These are phyloP conservation scores for Lachnellula suecica DNA, from an alignment of 2,329 filamentous ascomycete species.

Conservation along the genomic window DNA sequence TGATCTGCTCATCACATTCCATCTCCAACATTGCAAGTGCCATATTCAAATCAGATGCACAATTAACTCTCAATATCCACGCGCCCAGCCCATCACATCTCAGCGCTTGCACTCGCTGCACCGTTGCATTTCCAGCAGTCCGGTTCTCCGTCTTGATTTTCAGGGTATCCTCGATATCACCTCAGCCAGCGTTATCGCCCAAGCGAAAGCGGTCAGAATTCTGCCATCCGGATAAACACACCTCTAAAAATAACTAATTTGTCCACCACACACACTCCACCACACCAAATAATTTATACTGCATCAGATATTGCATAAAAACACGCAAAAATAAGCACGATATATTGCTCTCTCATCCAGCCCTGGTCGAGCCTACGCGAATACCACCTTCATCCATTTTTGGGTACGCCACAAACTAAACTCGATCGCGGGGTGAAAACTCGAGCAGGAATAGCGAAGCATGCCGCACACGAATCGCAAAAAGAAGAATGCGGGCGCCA, in stretches of 20 bases:
- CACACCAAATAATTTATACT: too few relatives aligned
- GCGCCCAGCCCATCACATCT: neutral
- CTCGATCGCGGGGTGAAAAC: too few relatives aligned
- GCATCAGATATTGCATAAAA: too few relatives aligned
- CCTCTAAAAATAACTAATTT: neutral
- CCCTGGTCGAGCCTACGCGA: neutral
- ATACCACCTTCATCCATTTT: neutral
- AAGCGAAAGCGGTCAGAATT: neutral
- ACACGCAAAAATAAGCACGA: too few relatives aligned
- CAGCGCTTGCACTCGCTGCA: slow-evolving; percentile 4
- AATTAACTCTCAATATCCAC: neutral
- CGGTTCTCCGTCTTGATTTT: too few relatives aligned
- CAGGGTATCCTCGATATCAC: too few relatives aligned
- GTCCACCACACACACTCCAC: neutral
- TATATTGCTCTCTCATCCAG: too few relatives aligned
- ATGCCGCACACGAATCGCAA: slow-evolving; percentile 31
- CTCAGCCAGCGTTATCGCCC: too few relatives aligned
- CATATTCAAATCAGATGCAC: too few relatives aligned
- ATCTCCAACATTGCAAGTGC: neutral
- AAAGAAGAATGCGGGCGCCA: slow-evolving; percentile 16
- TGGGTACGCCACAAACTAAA: neutral
- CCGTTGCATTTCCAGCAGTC: too few relatives aligned
- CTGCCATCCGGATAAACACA: neutral
- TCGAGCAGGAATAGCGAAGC: neutral
- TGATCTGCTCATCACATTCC: slow-evolving; percentile 1